phyloP scores from a whole-genome alignment of 2,329 filamentous ascomycete species.

The Trichoderma atroviride region DNA sequence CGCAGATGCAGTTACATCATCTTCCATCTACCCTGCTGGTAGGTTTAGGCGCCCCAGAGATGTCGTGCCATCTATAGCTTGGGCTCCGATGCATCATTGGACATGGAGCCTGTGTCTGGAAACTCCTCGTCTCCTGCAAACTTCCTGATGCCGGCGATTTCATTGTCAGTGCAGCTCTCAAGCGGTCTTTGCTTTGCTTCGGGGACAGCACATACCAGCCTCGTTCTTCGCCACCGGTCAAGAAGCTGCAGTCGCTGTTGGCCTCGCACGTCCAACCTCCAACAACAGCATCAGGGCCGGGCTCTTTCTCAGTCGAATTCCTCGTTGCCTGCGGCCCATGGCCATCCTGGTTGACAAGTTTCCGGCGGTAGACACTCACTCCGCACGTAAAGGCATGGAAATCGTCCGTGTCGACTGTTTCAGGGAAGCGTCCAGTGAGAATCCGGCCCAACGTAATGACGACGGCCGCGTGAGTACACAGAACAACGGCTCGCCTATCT shows the following conservation, averaged over 20 bases:
- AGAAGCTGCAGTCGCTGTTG: conserved; percentile 84
- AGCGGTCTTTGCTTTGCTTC: neutral
- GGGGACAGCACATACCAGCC: conserved; percentile 69
- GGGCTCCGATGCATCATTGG: conserved; percentile 35
- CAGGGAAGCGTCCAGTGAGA: conserved; percentile 77
- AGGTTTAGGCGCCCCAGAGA: neutral
- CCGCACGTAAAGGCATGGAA: conserved; percentile 85
- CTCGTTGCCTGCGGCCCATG: neutral
- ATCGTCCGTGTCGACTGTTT: conserved; percentile 71
- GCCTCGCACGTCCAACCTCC: conserved; percentile 79
- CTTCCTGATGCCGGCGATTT: conserved; percentile 47
- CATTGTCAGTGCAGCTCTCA: conserved; percentile 1
- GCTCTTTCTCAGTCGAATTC: neutral
- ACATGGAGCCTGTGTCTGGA: conserved; percentile 43
- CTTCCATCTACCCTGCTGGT: neutral
- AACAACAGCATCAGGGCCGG: conserved; percentile 34
- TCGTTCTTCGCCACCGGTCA: conserved; percentile 78
- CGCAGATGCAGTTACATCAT: neutral
- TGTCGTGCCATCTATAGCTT: conserved; percentile 39
- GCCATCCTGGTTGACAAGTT: conserved; percentile 26
- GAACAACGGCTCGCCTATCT: conserved; percentile 68
- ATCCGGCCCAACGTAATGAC: conserved; percentile 84
- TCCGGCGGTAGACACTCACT: conserved; percentile 64
- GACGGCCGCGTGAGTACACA: conserved; percentile 88
- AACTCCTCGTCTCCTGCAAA: conserved; percentile 64